Base-by-base conservation (phyloP, 768 basidiomycete genomes). In the Boletus coccyginus region DNA sequence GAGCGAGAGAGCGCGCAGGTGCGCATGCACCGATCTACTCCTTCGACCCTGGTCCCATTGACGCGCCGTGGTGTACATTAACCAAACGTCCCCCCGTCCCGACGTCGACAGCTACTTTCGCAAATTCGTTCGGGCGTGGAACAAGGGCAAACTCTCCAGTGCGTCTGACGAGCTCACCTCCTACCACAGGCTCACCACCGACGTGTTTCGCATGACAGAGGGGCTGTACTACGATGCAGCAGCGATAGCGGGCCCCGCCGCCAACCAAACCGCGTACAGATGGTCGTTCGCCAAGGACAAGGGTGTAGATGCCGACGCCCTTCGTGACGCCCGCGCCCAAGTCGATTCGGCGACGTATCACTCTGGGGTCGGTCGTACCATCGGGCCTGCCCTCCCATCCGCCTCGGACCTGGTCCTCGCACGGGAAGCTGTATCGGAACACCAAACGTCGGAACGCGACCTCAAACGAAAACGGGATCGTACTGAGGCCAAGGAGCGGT, bases 121-220 rank as follows among this genome's bases (percentile, higher is more conserved):
- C 64, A 96, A 94, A 73, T 97, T 98, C 65, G 86, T 94, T 40
- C 90, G 91, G 81, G 84, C 84, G 27, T 94, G 92, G 92, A 94
- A 94, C 71, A 79, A 80, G 68, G 90, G 90, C 7, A 85, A 80
- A 67, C 76, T 94, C 10, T 72, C 84, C 31, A 80, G 90, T 91
- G 19, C 54, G 71, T 53, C 3, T 6, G 5, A 8, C 2, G 1
- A 19, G 2, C 13, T 4, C 11, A 8, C n/a, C n/a, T 12, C 9
- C 14, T 3, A 27, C 3, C 27, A 27, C 27, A 27, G 27, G 27
- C 27, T 7, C 9, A 4, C 45, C 10, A 16, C 11, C 45, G 24
- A 56, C 31, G 5, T 19, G 21, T 21, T 21, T 32, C 35, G 1
- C 6, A 9, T 19, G 19, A 40, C 36, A 85, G 87, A 75, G 55